Evolutionary conservation across 1,284 basidiomycete genomes (phyloP).

Genomic region (Golubevia sp.): DNA sequence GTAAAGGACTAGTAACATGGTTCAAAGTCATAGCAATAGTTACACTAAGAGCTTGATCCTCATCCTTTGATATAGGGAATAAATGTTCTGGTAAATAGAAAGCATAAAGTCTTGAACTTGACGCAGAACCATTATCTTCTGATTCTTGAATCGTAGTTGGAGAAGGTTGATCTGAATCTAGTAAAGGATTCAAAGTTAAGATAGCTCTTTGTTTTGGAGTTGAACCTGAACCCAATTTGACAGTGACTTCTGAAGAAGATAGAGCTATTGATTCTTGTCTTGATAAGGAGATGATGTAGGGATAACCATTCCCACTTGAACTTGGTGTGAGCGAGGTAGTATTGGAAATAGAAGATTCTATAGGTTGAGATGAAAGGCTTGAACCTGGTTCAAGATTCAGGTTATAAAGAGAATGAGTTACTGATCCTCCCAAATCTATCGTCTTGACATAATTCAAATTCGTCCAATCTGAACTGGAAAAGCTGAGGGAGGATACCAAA

Average conservation of each 20-base stretch:
- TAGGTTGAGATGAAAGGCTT: too few species aligned
- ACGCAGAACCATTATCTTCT: too few species aligned
- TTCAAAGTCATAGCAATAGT: not conserved
- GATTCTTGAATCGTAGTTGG: not conserved
- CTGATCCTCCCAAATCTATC: conserved; percentile 40
- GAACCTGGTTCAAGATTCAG: conserved; percentile 1
- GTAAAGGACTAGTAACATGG: not conserved
- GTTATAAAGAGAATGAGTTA: conserved; percentile 16
- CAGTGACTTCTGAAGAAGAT: conserved; percentile 3
- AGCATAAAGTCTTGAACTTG: not conserved
- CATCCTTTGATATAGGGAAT: not conserved
- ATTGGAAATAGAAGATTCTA: too few species aligned
- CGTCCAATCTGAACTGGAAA: conserved; percentile 15
- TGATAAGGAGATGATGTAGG: not conserved
- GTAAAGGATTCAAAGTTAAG: not conserved
- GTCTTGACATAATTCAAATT: conserved; percentile 28
- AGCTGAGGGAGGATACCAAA: too few species aligned
- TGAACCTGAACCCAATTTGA: conserved; percentile 8
- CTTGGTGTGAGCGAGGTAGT: too few species aligned
- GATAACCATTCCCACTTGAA: too few species aligned
- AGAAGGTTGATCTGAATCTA: not conserved
- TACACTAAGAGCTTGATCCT: not conserved
- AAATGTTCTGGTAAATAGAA: not conserved
- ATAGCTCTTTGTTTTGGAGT: conserved; percentile 5
- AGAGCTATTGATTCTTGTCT: not conserved